Conservation (phyloP, 1,139 yeast genomes). For the Suhomyces taliae region DNA sequence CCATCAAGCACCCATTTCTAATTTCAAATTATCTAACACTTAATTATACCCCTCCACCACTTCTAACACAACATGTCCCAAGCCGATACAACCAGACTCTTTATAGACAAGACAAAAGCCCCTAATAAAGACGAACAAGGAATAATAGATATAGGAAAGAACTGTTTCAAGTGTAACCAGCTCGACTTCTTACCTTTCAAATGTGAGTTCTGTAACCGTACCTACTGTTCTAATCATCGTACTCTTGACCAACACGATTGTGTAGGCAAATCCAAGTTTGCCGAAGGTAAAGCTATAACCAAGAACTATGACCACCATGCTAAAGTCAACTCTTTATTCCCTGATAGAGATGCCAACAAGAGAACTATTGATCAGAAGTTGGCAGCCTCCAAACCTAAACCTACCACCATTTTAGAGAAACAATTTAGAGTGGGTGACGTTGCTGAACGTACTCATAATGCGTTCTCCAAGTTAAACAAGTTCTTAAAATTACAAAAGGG, state of each 20-base stretch:
- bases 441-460: conserved; percentile 27
- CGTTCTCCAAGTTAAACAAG: conserved; percentile 47
- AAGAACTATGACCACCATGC: conserved; percentile 14
- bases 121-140: conserved; percentile 33
- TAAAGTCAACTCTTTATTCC: conserved; percentile 51
- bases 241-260: conserved; percentile 50
- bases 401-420: conserved; percentile 28
- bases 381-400: conserved; percentile 22
- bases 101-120: conserved; percentile 12
- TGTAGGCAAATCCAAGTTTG: conserved; percentile 18
- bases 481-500: conserved; percentile 40
- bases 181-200: conserved; percentile 70
- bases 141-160: conserved; percentile 67
- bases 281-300: conserved; percentile 4
- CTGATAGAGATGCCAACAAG: conserved; percentile 49
- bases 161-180: conserved; percentile 62
- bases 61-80: conserved; percentile 6
- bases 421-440: conserved; percentile 32
- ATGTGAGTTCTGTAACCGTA: conserved; percentile 56
- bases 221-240: conserved; percentile 62
- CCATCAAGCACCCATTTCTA: background rate
- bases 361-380: conserved; percentile 42
- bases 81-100: conserved; percentile 12
- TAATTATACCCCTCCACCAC: background rate
- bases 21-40: too few relatives aligned